These are phyloP conservation scores for Trichoderma arundinaceum DNA, from an alignment of 2,329 filamentous ascomycete species.

Conservation along the genomic window DNA sequence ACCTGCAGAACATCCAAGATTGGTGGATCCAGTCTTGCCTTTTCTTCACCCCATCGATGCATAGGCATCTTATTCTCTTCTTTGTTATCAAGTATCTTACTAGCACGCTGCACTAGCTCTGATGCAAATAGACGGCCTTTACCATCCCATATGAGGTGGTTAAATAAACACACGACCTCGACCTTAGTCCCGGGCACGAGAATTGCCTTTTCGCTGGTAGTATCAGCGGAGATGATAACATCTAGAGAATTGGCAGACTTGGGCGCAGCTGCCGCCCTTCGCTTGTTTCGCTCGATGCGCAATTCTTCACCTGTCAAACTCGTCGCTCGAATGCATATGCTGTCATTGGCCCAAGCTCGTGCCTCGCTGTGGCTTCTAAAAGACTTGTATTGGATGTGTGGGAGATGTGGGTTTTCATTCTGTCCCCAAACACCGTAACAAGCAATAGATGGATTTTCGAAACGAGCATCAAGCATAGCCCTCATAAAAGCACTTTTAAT, in stretches of 20 bases:
- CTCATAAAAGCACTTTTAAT: background rate
- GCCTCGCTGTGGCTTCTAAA: background rate
- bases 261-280: background rate
- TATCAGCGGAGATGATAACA: background rate
- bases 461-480: background rate
- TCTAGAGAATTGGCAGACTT: background rate
- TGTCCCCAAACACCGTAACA: background rate
- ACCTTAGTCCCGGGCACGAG: background rate
- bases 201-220: background rate
- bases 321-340: background rate
- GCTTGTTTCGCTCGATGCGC: background rate
- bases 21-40: background rate
- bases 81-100: background rate
- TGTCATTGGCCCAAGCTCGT: background rate
- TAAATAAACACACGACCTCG: background rate
- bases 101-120: background rate
- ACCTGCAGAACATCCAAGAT: background rate
- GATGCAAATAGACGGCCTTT: background rate
- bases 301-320: background rate
- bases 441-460: background rate
- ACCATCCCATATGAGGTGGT: background rate
- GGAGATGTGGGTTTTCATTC: background rate
- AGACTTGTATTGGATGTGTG: background rate
- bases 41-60: background rate
- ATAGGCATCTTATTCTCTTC: background rate